Evolutionary conservation across 345 rosid genomes (phyloP), one percentile per base, ranked within the genome.

Genomic region (Hypericum androsaemum): DNA sequence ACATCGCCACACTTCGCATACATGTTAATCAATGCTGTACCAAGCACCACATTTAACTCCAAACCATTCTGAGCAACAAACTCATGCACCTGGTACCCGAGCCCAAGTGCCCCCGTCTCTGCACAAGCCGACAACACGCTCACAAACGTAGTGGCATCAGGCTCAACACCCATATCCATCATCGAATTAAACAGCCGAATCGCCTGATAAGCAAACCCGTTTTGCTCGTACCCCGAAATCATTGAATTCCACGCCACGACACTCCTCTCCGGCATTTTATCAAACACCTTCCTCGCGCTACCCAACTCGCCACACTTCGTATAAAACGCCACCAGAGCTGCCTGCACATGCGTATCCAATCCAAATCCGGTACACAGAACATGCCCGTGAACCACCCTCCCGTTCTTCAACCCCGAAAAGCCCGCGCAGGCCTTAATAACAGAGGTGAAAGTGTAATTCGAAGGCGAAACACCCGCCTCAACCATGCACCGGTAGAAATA

Each of bases 201-300:
- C 3, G 89, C 94, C 53, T 83, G 80, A 17, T 71, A 73, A 6
- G 74, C 79, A 47, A 57, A 57, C 45, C 94, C 97, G 41, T 81
- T 80, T 60, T 83, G 97, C 68, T 86, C 97, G 17, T 81, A 83
- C 10, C 89, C 86, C 0, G 89, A 89, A 64, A 89, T 65, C 58
- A 86, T 76, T 13, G 94, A 78, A 59, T 89, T 89, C 95, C 95
- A 89, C 0, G 94, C 81, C 32, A 89, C 95, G 14, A 81, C 16
- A 7, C 77, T 73, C 66, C 61, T 78, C 0, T 62, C 85, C 13
- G 72, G 75, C 80, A 84, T 74, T 76, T 44, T 72, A 50, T 82
- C 95, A 58, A 89, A 89, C 79, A 84, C 71, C 49, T 59, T 61
- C 40, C 85, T 77, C 9, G 97, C 95, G 22, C 47, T 51, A 36